These are phyloP conservation scores for Apiosordaria backusii DNA, from an alignment of 495 filamentous ascomycete genomes.

Conservation along the genomic window DNA sequence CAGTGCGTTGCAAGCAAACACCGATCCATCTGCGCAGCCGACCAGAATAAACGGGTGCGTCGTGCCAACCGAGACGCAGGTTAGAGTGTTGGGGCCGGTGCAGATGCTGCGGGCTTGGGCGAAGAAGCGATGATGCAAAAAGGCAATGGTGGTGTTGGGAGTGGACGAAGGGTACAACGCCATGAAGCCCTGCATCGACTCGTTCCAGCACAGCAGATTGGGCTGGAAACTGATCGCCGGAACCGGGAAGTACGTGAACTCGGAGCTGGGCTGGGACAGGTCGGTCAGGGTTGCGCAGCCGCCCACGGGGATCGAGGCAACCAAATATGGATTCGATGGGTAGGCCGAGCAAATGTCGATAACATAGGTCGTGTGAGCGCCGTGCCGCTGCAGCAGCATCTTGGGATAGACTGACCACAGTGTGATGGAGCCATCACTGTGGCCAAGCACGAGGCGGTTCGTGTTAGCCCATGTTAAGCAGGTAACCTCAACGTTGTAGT, in stretches of 20 bases:
- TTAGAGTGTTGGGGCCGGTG: slow-evolving; percentile 42
- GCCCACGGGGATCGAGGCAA: slow-evolving; percentile 45
- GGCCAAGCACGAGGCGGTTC: slow-evolving; percentile 46
- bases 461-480: slow-evolving; percentile 48
- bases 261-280: slow-evolving; percentile 42
- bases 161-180: slow-evolving; percentile 45
- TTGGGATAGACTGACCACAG: slow-evolving; percentile 47
- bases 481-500: slow-evolving; percentile 43
- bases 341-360: slow-evolving; percentile 48
- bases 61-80: slow-evolving; percentile 41
- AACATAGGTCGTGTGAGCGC: slow-evolving; percentile 41
- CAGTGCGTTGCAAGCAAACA: slow-evolving; percentile 45
- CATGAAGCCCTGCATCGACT: slow-evolving; percentile 45
- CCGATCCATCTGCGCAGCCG: slow-evolving; percentile 43
- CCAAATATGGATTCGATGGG: slow-evolving; percentile 43
- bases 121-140: slow-evolving; percentile 45
- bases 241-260: slow-evolving; percentile 45
- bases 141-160: slow-evolving; percentile 44
- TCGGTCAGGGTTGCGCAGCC: slow-evolving; percentile 45
- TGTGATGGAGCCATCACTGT: slow-evolving; percentile 46
- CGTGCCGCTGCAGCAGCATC: slow-evolving; percentile 38
- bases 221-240: slow-evolving; percentile 46
- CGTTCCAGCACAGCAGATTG: slow-evolving; percentile 45
- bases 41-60: slow-evolving; percentile 45
- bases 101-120: slow-evolving; percentile 45